These are phyloP conservation scores for Withania somnifera DNA, from an alignment of 305 asterid species.

Conservation along the genomic window DNA sequence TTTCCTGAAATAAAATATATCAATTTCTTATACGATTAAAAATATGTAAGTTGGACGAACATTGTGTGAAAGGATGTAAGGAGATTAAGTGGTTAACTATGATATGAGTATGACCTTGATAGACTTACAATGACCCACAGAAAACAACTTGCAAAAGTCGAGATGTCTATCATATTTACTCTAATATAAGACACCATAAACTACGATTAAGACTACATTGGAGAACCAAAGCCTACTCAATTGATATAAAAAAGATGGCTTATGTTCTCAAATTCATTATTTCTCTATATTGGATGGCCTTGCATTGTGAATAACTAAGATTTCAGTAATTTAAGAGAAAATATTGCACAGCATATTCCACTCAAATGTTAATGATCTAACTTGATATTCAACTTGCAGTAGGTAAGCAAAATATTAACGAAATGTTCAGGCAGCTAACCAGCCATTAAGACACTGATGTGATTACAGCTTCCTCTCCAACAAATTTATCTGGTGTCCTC, in stretches of 20 bases:
- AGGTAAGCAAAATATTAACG: background rate
- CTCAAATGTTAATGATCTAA: background rate
- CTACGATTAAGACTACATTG: background rate
- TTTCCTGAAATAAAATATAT: background rate
- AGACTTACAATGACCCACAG: background rate
- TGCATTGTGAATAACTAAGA: background rate
- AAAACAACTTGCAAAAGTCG: background rate
- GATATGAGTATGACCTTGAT: background rate
- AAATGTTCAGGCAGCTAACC: constrained; percentile 44
- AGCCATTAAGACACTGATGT: constrained; percentile 95
- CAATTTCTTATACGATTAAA: background rate
- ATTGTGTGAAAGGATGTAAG: background rate
- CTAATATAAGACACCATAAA: background rate
- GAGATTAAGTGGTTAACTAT: background rate
- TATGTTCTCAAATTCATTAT: background rate
- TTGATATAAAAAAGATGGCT: background rate
- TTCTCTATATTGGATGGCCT: background rate
- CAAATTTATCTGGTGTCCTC: constrained; percentile 94
- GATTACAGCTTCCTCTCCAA: constrained; percentile 91
- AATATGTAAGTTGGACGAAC: background rate
- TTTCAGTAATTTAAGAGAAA: background rate
- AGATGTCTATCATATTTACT: background rate
- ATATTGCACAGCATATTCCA: background rate
- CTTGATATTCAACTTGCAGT: background rate
- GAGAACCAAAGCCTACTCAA: background rate